Percentiles rank a stretch among this genome's conserved stretches.
These are phyloP conservation scores for Crithidia acanthocephali DNA, from an alignment of 208 protist species.

Conservation along the genomic window DNA sequence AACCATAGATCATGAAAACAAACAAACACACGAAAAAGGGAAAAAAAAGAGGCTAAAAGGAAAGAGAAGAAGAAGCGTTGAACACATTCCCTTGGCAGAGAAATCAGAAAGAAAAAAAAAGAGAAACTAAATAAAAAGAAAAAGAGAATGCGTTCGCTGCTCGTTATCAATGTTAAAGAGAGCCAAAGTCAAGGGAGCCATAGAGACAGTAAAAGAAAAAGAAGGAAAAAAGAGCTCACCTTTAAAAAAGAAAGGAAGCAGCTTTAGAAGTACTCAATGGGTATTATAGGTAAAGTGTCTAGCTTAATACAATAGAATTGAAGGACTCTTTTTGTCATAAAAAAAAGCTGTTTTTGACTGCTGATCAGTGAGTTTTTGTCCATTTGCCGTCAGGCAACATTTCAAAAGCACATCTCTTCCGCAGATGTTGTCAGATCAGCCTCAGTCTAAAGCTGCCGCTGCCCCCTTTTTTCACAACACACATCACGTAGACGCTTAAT, in stretches of 20 bases:
- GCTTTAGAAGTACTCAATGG: background rate
- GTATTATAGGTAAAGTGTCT: background rate
- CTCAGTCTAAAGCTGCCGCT: too few relatives aligned
- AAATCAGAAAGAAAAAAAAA: background rate
- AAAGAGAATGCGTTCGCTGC: background rate
- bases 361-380: background rate
- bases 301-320: background rate
- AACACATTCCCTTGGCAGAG: background rate
- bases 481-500: too few relatives aligned
- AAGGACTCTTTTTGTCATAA: background rate
- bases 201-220: constrained; percentile 2
- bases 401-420: too few relatives aligned
- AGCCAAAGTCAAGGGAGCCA: background rate
- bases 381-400: background rate
- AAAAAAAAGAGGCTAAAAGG: background rate
- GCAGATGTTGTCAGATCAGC: too few relatives aligned
- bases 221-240: constrained; percentile 4
- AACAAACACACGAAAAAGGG: background rate
- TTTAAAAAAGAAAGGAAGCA: background rate
- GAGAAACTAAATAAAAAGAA: background rate
- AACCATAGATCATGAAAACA: too few relatives aligned
- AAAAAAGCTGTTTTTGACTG: background rate
- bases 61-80: background rate
- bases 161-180: background rate
- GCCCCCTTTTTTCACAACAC: too few relatives aligned